Conservation (phyloP, 805 yeast genomes). For the Nematodospora valgi region DNA sequence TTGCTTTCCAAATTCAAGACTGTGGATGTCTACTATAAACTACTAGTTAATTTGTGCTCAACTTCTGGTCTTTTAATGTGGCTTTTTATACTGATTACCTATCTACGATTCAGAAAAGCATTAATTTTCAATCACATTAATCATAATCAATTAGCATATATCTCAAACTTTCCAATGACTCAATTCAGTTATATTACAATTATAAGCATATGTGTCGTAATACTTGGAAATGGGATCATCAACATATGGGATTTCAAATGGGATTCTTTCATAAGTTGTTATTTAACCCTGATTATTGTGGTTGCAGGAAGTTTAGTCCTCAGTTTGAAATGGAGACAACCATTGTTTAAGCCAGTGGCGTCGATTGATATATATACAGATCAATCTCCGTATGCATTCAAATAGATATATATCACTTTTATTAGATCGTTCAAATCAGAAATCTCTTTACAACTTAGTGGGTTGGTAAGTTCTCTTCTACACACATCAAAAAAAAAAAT, state of each 20-base stretch:
- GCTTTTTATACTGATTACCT: slow-evolving; percentile 18
- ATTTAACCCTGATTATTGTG: slow-evolving; percentile 7
- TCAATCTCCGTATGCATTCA: slow-evolving; percentile 7
- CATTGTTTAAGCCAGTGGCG: slow-evolving; percentile 6
- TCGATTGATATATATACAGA: slow-evolving; percentile 5
- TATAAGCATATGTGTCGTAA: slow-evolving; percentile 13
- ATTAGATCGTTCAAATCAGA: too few species aligned
- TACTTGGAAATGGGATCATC: slow-evolving; percentile 15
- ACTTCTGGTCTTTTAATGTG: slow-evolving; percentile 28
- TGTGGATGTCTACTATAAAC: slow-evolving; percentile 14
- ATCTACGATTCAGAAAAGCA: slow-evolving; percentile 12
- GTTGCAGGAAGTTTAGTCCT: slow-evolving; percentile 1
- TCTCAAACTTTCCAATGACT: slow-evolving; percentile 5
- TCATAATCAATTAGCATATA: slow-evolving; percentile 59
- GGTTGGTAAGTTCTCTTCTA: too few species aligned
- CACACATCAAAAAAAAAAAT: too few species aligned
- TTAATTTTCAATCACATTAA: slow-evolving; percentile 48
- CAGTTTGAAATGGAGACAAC: slow-evolving; percentile 6
- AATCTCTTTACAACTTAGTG: too few species aligned
- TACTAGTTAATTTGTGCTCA: slow-evolving; percentile 20
- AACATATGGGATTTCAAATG: slow-evolving; percentile 16
- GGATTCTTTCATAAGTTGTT: slow-evolving; percentile 11
- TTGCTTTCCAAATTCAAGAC: slow-evolving; percentile 16
- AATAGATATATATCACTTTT: too few species aligned
- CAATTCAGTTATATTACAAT: slow-evolving; percentile 13